Conservation (phyloP, 345 rosid species). For the Aquilaria sinensis region DNA sequence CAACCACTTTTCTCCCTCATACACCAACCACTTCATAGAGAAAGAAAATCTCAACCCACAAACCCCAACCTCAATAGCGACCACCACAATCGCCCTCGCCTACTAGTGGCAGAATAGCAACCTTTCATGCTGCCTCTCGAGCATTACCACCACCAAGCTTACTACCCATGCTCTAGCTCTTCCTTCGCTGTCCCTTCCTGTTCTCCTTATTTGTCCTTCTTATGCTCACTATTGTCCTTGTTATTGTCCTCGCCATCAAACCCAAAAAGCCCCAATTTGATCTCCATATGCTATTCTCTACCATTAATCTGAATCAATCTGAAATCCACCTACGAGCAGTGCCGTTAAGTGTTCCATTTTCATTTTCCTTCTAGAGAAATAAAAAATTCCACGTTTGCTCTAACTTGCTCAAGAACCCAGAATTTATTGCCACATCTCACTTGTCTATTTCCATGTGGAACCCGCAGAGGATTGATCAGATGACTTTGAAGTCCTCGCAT, state of each 20-base stretch:
- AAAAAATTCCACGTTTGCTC: not conserved
- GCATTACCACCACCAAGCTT: constrained; percentile 27
- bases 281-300: constrained; percentile 79
- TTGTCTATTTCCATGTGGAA: constrained; percentile 67
- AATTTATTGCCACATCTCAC: constrained; percentile 87
- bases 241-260: constrained; percentile 81
- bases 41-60: constrained; percentile 4
- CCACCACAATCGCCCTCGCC: constrained; percentile 15
- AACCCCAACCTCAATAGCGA: constrained; percentile 5
- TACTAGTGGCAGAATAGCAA: not conserved
- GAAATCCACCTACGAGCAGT: too few relatives aligned
- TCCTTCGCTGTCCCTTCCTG: constrained; percentile 74
- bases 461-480: constrained; percentile 58
- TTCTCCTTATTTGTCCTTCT: constrained; percentile 78
- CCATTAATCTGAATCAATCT: constrained; percentile 62
- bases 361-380: too few relatives aligned
- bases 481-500: constrained; percentile 61
- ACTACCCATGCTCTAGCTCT: constrained; percentile 41
- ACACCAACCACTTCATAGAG: too few relatives aligned
- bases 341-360: too few relatives aligned
- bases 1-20: too few relatives aligned
- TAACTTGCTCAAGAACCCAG: constrained; percentile 48
- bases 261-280: constrained; percentile 98
- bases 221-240: constrained; percentile 57
- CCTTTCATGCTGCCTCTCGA: constrained; percentile 8